Conservation (phyloP, 2,329 filamentous ascomycete genomes). For the Penicillium sp. region DNA sequence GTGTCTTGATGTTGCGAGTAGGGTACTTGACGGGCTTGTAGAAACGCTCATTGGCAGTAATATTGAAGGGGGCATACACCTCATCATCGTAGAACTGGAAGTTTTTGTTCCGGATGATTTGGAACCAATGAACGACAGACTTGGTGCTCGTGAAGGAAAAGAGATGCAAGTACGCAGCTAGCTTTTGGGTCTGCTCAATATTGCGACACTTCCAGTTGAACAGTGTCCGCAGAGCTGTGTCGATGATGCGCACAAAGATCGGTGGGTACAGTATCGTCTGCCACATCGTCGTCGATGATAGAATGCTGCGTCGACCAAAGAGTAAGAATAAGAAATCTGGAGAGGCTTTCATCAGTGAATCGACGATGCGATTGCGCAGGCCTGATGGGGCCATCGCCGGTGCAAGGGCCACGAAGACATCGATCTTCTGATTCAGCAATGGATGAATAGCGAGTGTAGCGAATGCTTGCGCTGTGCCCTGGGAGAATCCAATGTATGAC, state of each 20-base stretch:
- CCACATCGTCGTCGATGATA: slow-evolving; percentile 95
- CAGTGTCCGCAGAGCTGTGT: slow-evolving; percentile 73
- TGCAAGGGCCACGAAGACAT: slow-evolving; percentile 92
- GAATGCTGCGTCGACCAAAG: slow-evolving; percentile 85
- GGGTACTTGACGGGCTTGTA: slow-evolving; percentile 96
- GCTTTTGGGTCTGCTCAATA: slow-evolving; percentile 80
- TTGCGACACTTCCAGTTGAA: slow-evolving; percentile 88
- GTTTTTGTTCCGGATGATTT: slow-evolving; percentile 91
- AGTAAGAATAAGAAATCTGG: slow-evolving; percentile 88
- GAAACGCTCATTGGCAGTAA: slow-evolving; percentile 71
- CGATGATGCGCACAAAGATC: slow-evolving; percentile 84
- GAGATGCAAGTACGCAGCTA: slow-evolving; percentile 90
- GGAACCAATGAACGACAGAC: slow-evolving; percentile 97
- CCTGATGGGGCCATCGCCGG: slow-evolving; percentile 96
- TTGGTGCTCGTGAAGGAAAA: slow-evolving; percentile 98
- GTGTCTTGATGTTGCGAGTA: slow-evolving; percentile 94
- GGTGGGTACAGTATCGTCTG: slow-evolving; percentile 92
- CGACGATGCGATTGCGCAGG: slow-evolving; percentile 82
- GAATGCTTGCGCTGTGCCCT: slow-evolving; percentile 95
- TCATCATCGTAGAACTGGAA: slow-evolving; percentile 99
- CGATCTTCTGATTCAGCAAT: slow-evolving; percentile 83
- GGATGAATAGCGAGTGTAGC: slow-evolving; percentile 90
- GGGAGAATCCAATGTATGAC: slow-evolving; percentile 95
- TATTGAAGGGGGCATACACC: slow-evolving; percentile 69
- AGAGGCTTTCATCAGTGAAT: slow-evolving; percentile 88